A percentile compares a stretch with the other conserved stretches of the same genome.
These are phyloP conservation scores for Diaporthe vexans DNA, from an alignment of 2,329 filamentous ascomycete species.

Conservation along the genomic window DNA sequence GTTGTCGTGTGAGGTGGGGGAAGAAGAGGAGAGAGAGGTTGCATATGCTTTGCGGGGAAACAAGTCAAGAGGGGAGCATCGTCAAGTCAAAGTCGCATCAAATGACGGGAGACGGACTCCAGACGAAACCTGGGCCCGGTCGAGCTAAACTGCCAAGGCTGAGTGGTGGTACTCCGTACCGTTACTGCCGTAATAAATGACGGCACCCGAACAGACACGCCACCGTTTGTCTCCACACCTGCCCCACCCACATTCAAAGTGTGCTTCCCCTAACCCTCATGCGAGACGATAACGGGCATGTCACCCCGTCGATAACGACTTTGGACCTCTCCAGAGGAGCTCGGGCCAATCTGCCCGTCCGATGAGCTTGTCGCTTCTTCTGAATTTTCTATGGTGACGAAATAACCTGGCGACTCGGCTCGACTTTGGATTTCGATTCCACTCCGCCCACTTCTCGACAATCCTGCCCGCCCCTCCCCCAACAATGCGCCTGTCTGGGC, in stretches of 20 bases:
- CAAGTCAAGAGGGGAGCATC: constrained; percentile 16
- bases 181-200: constrained; percentile 2
- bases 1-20: not conserved
- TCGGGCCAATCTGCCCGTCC: not conserved
- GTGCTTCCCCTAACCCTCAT: not conserved
- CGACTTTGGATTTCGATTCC: constrained; percentile 26
- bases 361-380: constrained; percentile 24
- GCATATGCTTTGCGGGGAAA: constrained; percentile 36
- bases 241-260: too few relatives aligned
- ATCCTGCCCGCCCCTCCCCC: not conserved
- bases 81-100: constrained; percentile 11
- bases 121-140: constrained; percentile 20
- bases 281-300: not conserved
- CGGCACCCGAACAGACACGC: constrained; percentile 9
- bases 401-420: constrained; percentile 34
- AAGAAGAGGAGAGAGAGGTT: not conserved
- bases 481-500: constrained; percentile 20
- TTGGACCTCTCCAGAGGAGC: not conserved
- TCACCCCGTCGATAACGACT: not conserved
- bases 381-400: constrained; percentile 39
- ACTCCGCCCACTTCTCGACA: constrained; percentile 8
- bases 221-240: not conserved
- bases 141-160: not conserved
- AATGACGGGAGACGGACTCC: not conserved
- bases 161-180: not conserved